These are phyloP conservation scores for Penicillium sclerotiorum DNA, from an alignment of 2,329 filamentous ascomycete species.

Conservation along the genomic window DNA sequence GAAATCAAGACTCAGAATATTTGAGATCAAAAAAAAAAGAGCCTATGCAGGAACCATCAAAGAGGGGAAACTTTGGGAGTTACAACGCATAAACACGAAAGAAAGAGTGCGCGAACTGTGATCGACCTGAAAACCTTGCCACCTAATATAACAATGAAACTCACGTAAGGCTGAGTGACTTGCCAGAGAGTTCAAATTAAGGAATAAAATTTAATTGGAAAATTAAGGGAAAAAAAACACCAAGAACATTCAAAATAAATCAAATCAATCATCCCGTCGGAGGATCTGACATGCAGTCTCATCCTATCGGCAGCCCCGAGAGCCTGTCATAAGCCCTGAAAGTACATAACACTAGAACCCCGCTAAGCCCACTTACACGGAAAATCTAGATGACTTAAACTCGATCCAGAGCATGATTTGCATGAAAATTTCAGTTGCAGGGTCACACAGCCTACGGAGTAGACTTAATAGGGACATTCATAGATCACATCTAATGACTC, in stretches of 20 bases:
- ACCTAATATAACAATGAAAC: constrained; percentile 14
- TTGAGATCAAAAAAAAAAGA: too few relatives aligned
- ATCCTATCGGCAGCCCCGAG: constrained; percentile 16
- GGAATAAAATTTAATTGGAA: too few relatives aligned
- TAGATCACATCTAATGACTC: not conserved
- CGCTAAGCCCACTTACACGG: not conserved
- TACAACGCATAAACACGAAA: not conserved
- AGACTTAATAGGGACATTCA: not conserved
- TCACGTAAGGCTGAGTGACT: constrained; percentile 8
- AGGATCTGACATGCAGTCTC: constrained; percentile 21
- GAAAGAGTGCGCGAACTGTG: constrained; percentile 8
- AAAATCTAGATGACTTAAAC: too few relatives aligned
- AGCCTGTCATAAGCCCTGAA: not conserved
- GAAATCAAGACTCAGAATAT: constrained; percentile 1
- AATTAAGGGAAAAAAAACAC: not conserved
- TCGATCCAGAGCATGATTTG: too few relatives aligned
- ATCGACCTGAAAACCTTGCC: constrained; percentile 10
- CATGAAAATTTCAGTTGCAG: too few relatives aligned
- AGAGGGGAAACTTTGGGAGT: too few relatives aligned
- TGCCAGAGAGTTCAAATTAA: not conserved
- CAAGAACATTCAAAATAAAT: not conserved
- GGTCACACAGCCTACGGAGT: too few relatives aligned
- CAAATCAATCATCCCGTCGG: not conserved
- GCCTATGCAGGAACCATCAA: constrained; percentile 11
- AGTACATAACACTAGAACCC: not conserved